phyloP scores from a whole-genome alignment of 345 rosid genomes.

The Noccaea bulbosa region DNA sequence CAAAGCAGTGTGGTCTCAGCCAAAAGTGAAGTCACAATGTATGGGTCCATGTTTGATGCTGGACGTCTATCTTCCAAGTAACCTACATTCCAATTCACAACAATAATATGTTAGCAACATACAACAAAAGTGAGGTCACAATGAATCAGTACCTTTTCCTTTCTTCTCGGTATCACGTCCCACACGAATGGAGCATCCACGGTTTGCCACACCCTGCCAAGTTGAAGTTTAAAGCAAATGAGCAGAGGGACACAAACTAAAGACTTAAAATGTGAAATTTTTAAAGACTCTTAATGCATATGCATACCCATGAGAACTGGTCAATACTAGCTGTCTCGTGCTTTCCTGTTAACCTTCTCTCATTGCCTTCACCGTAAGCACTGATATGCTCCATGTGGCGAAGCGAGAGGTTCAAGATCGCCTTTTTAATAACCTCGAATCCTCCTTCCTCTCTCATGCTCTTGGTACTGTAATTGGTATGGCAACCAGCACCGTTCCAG shows the following conservation, averaged over 20 bases:
- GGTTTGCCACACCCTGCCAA: constrained; percentile 91
- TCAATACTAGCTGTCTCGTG: constrained; percentile 94
- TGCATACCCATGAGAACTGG: constrained; percentile 85
- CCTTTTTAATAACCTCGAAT: constrained; percentile 83
- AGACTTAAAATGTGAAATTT: background rate
- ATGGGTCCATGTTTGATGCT: constrained; percentile 96
- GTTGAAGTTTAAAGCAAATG: background rate
- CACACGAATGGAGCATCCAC: constrained; percentile 95
- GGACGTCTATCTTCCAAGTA: constrained; percentile 93
- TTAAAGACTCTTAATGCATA: background rate
- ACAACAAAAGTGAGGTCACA: background rate
- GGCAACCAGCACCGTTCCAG: constrained; percentile 99
- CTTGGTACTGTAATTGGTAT: constrained; percentile 96
- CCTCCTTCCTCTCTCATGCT: constrained; percentile 97
- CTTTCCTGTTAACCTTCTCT: constrained; percentile 95
- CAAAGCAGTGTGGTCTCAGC: constrained; percentile 79
- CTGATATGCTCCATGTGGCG: constrained; percentile 88
- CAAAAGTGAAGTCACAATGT: constrained; percentile 66
- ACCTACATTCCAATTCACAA: constrained; percentile 50
- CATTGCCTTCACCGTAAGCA: constrained; percentile 98
- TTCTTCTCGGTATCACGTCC: constrained; percentile 93
- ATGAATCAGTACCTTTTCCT: constrained; percentile 70
- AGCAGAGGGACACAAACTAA: background rate
- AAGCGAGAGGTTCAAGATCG: constrained; percentile 86
- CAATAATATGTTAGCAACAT: constrained; percentile 23